Conservation (phyloP, 2,329 filamentous ascomycete species). For the Mollisiaceae sp. region DNA sequence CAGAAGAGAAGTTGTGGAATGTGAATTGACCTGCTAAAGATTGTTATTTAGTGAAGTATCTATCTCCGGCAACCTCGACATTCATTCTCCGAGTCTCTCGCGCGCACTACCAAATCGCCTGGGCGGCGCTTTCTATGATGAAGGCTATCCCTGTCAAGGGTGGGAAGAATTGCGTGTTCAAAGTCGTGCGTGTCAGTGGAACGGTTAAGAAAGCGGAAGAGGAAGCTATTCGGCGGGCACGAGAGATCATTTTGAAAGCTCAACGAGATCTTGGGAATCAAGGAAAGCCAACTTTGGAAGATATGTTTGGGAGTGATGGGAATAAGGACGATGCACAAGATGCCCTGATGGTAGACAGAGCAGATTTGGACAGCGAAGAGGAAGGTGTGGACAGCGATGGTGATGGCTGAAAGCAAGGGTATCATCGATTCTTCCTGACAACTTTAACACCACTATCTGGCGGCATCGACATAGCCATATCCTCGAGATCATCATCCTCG, state of each 20-base stretch:
- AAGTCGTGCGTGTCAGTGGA: conserved; percentile 85
- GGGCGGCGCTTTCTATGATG: conserved; percentile 87
- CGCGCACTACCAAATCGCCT: conserved; percentile 83
- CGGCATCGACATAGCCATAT: conserved; percentile 48
- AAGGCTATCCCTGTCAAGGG: conserved; percentile 64
- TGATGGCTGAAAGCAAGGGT: conserved; percentile 42
- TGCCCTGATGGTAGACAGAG: conserved; percentile 50
- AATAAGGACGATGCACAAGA: conserved; percentile 37
- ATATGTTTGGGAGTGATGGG: conserved; percentile 45
- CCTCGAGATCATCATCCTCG: conserved; percentile 52
- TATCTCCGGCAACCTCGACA: conserved; percentile 90
- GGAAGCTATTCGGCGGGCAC: conserved; percentile 81
- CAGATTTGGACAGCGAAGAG: conserved; percentile 51
- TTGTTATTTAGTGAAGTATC: conserved; percentile 76
- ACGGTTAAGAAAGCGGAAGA: conserved; percentile 93
- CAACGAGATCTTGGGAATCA: conserved; percentile 54
- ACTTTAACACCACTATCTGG: conserved; percentile 72
- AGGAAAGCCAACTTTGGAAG: conserved; percentile 45
- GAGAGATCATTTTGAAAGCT: conserved; percentile 71
- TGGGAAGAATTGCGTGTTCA: conserved; percentile 74
- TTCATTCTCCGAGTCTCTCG: conserved; percentile 87
- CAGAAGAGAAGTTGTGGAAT: not conserved
- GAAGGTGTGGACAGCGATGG: conserved; percentile 51
- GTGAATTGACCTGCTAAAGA: conserved; percentile 3
- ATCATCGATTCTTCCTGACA: conserved; percentile 65